Evolutionary conservation across 75 land plant genomes (phyloP).

Genomic region (Sequoia sempervirens): DNA sequence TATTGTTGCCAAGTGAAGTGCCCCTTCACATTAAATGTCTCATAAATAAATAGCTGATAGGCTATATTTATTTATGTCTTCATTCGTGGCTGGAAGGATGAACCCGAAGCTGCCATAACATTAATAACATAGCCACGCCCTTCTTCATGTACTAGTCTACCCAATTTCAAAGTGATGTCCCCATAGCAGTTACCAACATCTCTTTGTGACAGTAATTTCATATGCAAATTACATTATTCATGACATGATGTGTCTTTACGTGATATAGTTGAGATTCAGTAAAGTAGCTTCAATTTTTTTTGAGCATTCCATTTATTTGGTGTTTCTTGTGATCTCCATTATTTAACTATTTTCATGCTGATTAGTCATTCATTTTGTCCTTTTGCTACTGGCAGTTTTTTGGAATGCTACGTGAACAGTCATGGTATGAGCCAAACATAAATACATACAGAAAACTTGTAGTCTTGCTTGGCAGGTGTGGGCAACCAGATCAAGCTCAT

Average conservation of each 20-base stretch:
- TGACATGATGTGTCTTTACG: no score
- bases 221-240: neutral
- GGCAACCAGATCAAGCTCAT: constrained; percentile 61
- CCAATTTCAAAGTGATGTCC: neutral
- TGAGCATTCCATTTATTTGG: neutral
- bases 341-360: neutral
- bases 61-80: no score
- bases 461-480: constrained; percentile 72
- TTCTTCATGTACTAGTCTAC: neutral
- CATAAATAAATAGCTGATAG: no score
- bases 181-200: neutral
- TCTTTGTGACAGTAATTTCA: neutral
- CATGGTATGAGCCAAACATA: constrained; percentile 74
- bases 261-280: neutral
- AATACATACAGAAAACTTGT: constrained; percentile 82
- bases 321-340: neutral
- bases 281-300: neutral
- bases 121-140: neutral
- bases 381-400: constrained; percentile 56
- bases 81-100: no score
- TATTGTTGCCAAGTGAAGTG: no score
- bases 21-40: no score
- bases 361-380: neutral
- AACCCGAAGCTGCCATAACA: no score
- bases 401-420: constrained; percentile 75